Conservation (phyloP, 345 rosid genomes). For the Boechera retrofracta region DNA sequence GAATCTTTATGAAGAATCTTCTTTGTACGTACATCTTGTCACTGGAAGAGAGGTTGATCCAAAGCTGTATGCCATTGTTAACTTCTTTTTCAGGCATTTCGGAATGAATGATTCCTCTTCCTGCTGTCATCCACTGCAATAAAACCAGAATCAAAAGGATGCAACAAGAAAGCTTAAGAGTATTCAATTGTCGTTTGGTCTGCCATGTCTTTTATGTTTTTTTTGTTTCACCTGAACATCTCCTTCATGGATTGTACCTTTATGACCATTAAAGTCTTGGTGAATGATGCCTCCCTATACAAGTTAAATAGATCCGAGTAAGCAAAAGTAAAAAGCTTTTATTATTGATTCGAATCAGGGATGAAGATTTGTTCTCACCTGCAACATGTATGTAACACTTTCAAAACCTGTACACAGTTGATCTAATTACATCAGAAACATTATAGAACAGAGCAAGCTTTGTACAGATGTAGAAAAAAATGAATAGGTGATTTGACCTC, state of each 20-base stretch:
- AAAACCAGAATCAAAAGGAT: slow-evolving; percentile 43
- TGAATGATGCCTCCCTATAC: slow-evolving; percentile 76
- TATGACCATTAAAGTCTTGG: slow-evolving; percentile 79
- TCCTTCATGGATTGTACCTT: slow-evolving; percentile 72
- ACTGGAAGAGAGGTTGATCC: slow-evolving; percentile 78
- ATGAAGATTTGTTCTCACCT: slow-evolving; percentile 53
- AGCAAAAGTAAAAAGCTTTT: background rate
- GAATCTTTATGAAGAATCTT: background rate
- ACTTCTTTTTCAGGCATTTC: slow-evolving; percentile 85
- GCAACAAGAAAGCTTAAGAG: slow-evolving; percentile 10
- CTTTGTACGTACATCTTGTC: slow-evolving; percentile 80
- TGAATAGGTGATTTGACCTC: slow-evolving; percentile 54
- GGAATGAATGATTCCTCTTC: slow-evolving; percentile 95
- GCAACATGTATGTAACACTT: slow-evolving; percentile 89
- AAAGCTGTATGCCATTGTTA: slow-evolving; percentile 79
- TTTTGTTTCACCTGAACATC: slow-evolving; percentile 72
- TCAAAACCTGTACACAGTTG: slow-evolving; percentile 68
- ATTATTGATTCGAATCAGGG: background rate
- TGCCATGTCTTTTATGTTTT: background rate
- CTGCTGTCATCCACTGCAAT: slow-evolving; percentile 90
- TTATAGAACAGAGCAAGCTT: background rate
- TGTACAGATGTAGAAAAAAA: background rate
- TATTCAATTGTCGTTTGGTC: background rate
- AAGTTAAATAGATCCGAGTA: background rate
- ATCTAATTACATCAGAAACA: slow-evolving; percentile 6